Conservation (phyloP, 352 stramenopile genomes). For the Chrysophaeum taylorii region DNA sequence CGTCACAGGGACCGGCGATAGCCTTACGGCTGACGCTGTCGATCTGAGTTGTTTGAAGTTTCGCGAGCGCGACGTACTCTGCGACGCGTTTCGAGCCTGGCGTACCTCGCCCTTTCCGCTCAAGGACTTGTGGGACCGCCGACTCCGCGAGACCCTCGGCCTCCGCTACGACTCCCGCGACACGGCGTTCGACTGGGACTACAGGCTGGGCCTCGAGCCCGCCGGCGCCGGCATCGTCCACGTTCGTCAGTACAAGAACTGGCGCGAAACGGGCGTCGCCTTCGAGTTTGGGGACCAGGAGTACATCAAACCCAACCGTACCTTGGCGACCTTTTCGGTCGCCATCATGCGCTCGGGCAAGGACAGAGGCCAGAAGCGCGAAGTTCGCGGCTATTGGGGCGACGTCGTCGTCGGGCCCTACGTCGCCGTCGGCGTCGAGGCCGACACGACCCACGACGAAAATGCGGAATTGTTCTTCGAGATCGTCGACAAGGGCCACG, state of each 20-base stretch:
- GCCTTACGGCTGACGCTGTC: slow-evolving; percentile 33
- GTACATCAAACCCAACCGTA: slow-evolving; percentile 75
- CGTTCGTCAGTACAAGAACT: slow-evolving; percentile 73
- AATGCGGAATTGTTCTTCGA: slow-evolving; percentile 77
- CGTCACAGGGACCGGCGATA: slow-evolving; percentile 18
- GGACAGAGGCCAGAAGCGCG: slow-evolving; percentile 38
- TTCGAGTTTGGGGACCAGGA: slow-evolving; percentile 86
- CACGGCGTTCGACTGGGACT: slow-evolving; percentile 88
- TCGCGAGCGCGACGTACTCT: slow-evolving; percentile 68
- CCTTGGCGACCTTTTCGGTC: slow-evolving; percentile 71
- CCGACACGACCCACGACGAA: too few species aligned
- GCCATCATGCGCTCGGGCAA: slow-evolving; percentile 38
- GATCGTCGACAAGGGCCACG: slow-evolving; percentile 77
- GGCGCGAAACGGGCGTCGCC: slow-evolving; percentile 75
- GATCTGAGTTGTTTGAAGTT: slow-evolving; percentile 75
- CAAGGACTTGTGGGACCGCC: slow-evolving; percentile 60
- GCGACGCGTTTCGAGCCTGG: slow-evolving; percentile 70
- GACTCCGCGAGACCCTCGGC: slow-evolving; percentile 75
- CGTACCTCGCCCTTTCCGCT: slow-evolving; percentile 58
- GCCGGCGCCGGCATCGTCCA: slow-evolving; percentile 75
- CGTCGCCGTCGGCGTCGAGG: slow-evolving; percentile 72
- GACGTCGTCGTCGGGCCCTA: slow-evolving; percentile 80
- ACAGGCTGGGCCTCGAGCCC: slow-evolving; percentile 45
- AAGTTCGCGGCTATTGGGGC: slow-evolving; percentile 65
- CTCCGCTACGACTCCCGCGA: slow-evolving; percentile 77